These are phyloP conservation scores for Penicillium occitanis DNA, from an alignment of 2,329 filamentous ascomycete species.

Conservation along the genomic window DNA sequence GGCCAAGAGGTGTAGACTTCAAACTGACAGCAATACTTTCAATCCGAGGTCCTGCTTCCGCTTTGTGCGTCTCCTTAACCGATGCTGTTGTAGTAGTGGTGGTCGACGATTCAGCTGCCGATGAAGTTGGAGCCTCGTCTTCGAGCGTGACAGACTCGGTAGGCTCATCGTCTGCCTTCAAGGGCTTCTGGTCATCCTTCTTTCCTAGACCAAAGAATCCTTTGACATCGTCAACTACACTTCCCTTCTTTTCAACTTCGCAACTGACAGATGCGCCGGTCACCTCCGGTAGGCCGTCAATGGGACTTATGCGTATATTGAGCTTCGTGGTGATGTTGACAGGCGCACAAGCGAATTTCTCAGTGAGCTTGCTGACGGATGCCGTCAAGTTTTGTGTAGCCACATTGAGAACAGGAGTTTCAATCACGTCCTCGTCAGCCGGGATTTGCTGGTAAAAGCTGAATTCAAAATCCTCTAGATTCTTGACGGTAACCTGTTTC, in stretches of 20 bases:
- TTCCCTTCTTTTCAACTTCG: constrained; percentile 77
- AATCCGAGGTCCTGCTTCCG: constrained; percentile 47
- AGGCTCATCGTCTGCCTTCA: constrained; percentile 62
- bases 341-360: constrained; percentile 73
- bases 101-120: constrained; percentile 41
- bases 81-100: constrained; percentile 50
- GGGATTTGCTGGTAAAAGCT: constrained; percentile 73
- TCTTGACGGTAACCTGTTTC: constrained; percentile 82
- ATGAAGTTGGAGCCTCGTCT: constrained; percentile 45
- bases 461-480: constrained; percentile 77
- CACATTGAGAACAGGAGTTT: constrained; percentile 65
- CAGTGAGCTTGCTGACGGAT: constrained; percentile 73
- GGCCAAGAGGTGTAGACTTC: constrained; percentile 48
- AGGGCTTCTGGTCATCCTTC: constrained; percentile 72
- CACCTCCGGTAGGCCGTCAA: constrained; percentile 79
- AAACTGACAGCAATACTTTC: constrained; percentile 56
- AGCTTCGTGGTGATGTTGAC: constrained; percentile 79
- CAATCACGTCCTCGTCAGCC: constrained; percentile 43
- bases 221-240: constrained; percentile 90
- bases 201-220: constrained; percentile 92
- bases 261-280: constrained; percentile 77
- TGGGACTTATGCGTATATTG: constrained; percentile 66
- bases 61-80: constrained; percentile 44
- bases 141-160: constrained; percentile 52
- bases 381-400: constrained; percentile 82